Evolutionary conservation across 1,139 yeast species (phyloP).

Genomic region (Lipomyces yarrowii): DNA sequence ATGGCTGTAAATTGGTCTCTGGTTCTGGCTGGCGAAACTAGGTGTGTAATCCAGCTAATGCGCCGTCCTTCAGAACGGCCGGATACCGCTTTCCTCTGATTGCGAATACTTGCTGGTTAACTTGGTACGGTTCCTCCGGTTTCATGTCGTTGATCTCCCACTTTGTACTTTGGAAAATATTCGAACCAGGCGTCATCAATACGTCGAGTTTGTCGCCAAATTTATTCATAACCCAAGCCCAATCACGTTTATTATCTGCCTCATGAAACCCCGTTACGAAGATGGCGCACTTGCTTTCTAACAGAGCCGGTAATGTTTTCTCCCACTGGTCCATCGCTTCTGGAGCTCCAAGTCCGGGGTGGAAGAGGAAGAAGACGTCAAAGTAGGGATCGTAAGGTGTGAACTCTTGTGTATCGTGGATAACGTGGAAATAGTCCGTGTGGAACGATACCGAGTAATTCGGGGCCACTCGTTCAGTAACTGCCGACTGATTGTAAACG

Average conservation of each 20-base stretch:
- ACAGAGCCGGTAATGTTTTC: slow-evolving; percentile 77
- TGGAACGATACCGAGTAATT: slow-evolving; percentile 77
- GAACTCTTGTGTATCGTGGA: slow-evolving; percentile 88
- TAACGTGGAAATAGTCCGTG: slow-evolving; percentile 86
- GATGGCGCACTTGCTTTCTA: slow-evolving; percentile 91
- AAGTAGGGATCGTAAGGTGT: slow-evolving; percentile 97
- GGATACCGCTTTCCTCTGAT: slow-evolving; percentile 91
- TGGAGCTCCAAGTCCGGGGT: slow-evolving; percentile 89
- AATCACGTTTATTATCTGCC: slow-evolving; percentile 68
- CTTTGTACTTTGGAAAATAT: slow-evolving; percentile 81
- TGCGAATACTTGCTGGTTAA: slow-evolving; percentile 85
- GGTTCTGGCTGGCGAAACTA: neutral
- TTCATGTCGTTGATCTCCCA: slow-evolving; percentile 90
- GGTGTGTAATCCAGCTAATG: neutral
- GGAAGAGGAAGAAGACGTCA: slow-evolving; percentile 90
- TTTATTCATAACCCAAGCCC: slow-evolving; percentile 65
- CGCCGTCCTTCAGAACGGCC: slow-evolving; percentile 20
- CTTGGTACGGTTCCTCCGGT: slow-evolving; percentile 91
- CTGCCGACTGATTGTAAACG: slow-evolving; percentile 52
- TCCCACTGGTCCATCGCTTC: slow-evolving; percentile 81
- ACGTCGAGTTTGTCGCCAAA: slow-evolving; percentile 80
- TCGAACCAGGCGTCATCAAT: slow-evolving; percentile 71
- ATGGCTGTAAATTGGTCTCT: neutral
- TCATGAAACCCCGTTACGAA: slow-evolving; percentile 90
- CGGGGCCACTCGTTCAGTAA: slow-evolving; percentile 73